Base-by-base conservation (phyloP, 148 eudicot genomes). In the Silene latifolia region DNA sequence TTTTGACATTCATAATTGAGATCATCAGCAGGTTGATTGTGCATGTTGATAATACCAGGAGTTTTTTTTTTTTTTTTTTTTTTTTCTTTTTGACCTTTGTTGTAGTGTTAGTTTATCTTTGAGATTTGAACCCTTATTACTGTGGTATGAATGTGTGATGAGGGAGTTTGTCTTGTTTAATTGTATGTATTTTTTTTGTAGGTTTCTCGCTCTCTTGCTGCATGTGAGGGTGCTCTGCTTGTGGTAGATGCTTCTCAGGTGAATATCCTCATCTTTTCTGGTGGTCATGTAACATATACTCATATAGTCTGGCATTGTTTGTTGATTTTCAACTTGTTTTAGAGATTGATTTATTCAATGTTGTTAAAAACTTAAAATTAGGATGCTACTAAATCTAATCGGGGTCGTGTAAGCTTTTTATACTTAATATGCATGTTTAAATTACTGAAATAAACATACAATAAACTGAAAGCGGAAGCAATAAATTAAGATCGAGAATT, bases 201-300 rank as follows among this genome's bases (percentile, higher is more conserved):
- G 99, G 99, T 95, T 78, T 95, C 99, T 59, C 97, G 99, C 67
- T 95, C 99, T 81, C 98, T 95, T 79, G 99, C 98, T 83, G 99
- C 99, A 66, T 95, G 99, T 78, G 99, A 95, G 82, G 97, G 97
- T 77, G 99, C 99, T 79, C 97, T 95, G 53, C 96, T 92, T 78
- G 97, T 95, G 79, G 97, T 95, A 56, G 98, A 92, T 72, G 89
- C 97, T 71, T 90, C 97, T 71, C 97, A 92, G 90, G 97, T 87
- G 69, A 48, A 62, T 72, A 15, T 75, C 77, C 47, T 66, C 29
- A 46, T 63, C 57, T 69, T 59, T 53, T 68, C 66, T 74, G 44
- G 57, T 44, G 42, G 61, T 11, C 67, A 5, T 24, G 47, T 17
- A 64, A 9, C 63, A 23, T 47, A 67, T 57, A 44, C 44, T 39